Percentiles rank a stretch among this genome's conserved stretches.
Evolutionary conservation across 1,284 basidiomycete genomes (phyloP).

Genomic region (Uromyces viciae-fabae): DNA sequence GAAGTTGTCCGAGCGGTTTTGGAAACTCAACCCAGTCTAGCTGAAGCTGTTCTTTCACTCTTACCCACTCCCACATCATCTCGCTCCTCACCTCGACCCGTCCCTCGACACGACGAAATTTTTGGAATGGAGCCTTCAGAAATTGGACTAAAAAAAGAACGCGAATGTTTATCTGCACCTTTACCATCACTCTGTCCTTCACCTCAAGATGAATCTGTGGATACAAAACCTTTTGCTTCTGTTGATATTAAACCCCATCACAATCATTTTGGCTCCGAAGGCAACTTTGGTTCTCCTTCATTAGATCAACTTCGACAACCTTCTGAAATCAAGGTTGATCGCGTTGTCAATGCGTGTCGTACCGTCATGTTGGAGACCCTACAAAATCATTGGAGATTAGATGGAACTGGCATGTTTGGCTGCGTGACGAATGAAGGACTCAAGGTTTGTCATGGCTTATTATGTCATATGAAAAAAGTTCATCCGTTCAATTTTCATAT

Average conservation of each 20-base stretch:
- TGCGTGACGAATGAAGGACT: slow-evolving; percentile 43
- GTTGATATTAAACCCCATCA: slow-evolving; percentile 15
- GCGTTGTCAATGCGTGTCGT: slow-evolving; percentile 33
- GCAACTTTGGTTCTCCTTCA: neutral
- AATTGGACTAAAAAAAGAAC: neutral
- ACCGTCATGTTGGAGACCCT: slow-evolving; percentile 35
- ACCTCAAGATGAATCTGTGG: neutral
- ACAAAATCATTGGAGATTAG: slow-evolving; percentile 4
- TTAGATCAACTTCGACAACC: neutral
- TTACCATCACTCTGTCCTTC: neutral
- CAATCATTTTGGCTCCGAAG: neutral
- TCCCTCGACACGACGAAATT: neutral
- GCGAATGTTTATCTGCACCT: slow-evolving; percentile 29
- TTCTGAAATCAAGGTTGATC: slow-evolving; percentile 21
- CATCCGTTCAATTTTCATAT: too few relatives aligned
- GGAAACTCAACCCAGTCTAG: slow-evolving; percentile 38
- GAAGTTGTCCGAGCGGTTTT: slow-evolving; percentile 37
- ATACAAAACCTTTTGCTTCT: slow-evolving; percentile 11
- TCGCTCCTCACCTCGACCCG: slow-evolving; percentile 21
- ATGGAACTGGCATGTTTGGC: slow-evolving; percentile 43
- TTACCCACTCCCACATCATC: slow-evolving; percentile 14
- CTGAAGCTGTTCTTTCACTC: slow-evolving; percentile 34
- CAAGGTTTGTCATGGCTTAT: slow-evolving; percentile 13
- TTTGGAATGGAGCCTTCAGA: neutral
- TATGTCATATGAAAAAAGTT: neutral